Evolutionary conservation across 768 basidiomycete genomes (phyloP).

Genomic region (Rhodosporidiobolus odoratus): DNA sequence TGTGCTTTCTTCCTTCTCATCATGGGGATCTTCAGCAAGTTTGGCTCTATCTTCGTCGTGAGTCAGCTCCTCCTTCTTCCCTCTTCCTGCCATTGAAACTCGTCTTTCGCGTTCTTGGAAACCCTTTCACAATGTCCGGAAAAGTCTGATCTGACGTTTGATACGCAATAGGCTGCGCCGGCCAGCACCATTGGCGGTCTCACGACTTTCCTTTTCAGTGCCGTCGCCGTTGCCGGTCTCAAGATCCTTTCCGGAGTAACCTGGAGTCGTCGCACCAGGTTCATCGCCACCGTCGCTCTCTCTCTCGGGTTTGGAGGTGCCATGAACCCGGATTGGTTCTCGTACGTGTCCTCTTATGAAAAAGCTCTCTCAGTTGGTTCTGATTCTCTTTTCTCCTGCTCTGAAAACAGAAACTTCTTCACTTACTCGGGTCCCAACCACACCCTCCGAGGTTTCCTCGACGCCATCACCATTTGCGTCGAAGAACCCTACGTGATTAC

Average conservation of each 20-base stretch:
- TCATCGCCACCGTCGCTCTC: slow-evolving; percentile 58
- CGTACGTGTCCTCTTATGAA: not conserved
- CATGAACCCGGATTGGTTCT: slow-evolving; percentile 60
- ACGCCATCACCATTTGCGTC: slow-evolving; percentile 70
- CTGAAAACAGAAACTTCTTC: not conserved
- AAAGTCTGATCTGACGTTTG: too few relatives aligned
- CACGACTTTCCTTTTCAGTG: slow-evolving; percentile 77
- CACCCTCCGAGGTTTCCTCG: slow-evolving; percentile 61
- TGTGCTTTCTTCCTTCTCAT: slow-evolving; percentile 58
- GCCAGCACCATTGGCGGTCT: slow-evolving; percentile 57
- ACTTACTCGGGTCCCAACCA: slow-evolving; percentile 4
- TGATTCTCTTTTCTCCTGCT: not conserved
- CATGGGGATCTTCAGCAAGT: slow-evolving; percentile 64
- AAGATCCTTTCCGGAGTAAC: slow-evolving; percentile 61
- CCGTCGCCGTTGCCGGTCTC: slow-evolving; percentile 65
- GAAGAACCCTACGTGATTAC: slow-evolving; percentile 65
- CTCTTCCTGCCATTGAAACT: not conserved
- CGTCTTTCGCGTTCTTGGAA: not conserved
- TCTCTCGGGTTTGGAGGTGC: slow-evolving; percentile 65
- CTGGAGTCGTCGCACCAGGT: slow-evolving; percentile 8
- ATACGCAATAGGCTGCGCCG: not conserved
- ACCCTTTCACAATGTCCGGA: too few relatives aligned
- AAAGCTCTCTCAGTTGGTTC: not conserved
- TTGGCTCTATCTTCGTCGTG: slow-evolving; percentile 75
- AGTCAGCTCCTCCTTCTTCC: slow-evolving; percentile 52